phyloP scores from a whole-genome alignment of 305 asterid genomes.

The Coffea humblotiana region DNA sequence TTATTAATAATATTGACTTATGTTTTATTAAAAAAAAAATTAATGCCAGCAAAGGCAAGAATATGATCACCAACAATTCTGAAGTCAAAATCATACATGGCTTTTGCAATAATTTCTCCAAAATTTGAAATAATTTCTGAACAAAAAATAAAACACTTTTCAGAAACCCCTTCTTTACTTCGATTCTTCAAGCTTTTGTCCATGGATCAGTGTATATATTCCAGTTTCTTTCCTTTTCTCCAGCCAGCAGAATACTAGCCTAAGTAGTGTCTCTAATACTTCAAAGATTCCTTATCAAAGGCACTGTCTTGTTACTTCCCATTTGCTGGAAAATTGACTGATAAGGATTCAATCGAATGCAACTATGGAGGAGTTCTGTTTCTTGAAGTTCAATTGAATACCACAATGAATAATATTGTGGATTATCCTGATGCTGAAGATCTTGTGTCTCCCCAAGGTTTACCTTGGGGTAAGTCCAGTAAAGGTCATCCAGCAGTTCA shows the following conservation, averaged over 20 bases:
- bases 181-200: neutral
- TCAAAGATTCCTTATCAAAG: slow-evolving; percentile 15
- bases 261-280: neutral
- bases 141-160: neutral
- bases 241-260: neutral
- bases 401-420: neutral
- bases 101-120: neutral
- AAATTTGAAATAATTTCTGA: neutral
- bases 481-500: neutral
- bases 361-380: neutral
- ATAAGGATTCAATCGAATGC: slow-evolving; percentile 1
- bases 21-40: too few relatives aligned
- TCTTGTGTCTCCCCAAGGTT: neutral
- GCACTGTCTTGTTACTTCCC: neutral
- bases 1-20: too few relatives aligned
- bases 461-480: slow-evolving; percentile 1
- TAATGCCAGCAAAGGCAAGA: neutral
- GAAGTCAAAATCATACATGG: neutral
- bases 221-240: slow-evolving; percentile 1
- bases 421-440: neutral
- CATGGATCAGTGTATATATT: neutral
- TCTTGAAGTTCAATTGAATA: neutral
- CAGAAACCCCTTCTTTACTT: neutral
- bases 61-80: neutral
- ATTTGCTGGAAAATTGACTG: neutral